Conservation (phyloP, 2,329 filamentous ascomycete species). For the Pyricularia sp. region DNA sequence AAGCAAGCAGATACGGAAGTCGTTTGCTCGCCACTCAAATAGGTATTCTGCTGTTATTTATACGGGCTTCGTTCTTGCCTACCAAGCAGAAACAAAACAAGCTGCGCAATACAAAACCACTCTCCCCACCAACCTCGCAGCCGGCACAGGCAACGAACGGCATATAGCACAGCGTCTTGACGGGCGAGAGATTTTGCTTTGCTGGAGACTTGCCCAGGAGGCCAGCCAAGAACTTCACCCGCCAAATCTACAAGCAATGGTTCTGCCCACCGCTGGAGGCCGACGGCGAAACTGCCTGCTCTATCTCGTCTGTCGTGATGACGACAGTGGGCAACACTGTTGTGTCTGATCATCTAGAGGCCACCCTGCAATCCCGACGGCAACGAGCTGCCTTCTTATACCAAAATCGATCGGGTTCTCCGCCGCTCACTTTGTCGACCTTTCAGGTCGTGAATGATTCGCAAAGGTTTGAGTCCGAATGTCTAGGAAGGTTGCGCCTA, state of each 20-base stretch:
- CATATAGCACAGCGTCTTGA: conserved; percentile 5
- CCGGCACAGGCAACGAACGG: neutral
- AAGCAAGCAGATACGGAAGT: neutral
- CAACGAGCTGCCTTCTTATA: neutral
- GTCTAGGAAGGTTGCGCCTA: conserved; percentile 2
- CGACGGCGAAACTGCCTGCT: conserved; percentile 7
- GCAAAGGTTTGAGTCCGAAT: neutral
- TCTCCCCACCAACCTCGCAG: too few species aligned
- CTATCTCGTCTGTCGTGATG: neutral
- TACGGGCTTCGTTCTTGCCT: too few species aligned
- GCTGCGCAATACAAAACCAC: too few species aligned
- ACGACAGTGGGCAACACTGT: neutral
- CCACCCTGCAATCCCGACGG: neutral
- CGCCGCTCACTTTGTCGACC: neutral
- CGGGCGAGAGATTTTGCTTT: neutral
- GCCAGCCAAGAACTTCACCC: neutral
- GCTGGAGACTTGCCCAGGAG: neutral
- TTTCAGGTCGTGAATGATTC: neutral
- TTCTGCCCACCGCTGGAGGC: conserved; percentile 4
- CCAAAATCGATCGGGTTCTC: neutral
- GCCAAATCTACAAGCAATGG: neutral
- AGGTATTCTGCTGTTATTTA: neutral
- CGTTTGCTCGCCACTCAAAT: neutral
- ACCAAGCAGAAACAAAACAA: too few species aligned
- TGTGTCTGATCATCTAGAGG: neutral